Conservation (phyloP, 768 basidiomycete species). For the Gymnopilus junonius region DNA sequence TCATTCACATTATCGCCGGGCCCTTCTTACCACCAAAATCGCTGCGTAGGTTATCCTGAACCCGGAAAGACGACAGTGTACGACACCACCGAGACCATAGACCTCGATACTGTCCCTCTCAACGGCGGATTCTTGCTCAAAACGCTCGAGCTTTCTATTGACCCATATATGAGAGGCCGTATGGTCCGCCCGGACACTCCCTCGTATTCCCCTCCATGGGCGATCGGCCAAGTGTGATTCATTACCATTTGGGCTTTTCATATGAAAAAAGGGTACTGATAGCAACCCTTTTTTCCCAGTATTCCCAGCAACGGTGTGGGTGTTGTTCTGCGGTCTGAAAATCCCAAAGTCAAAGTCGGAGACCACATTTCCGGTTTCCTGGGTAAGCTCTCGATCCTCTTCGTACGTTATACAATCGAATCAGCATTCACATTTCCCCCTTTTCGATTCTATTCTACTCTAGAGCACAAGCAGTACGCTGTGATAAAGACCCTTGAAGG, state of each 20-base stretch:
- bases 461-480: conserved; percentile 47
- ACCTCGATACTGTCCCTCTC: conserved; percentile 48
- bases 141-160: conserved; percentile 49
- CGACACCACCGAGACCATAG: conserved; percentile 50
- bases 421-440: too few species aligned
- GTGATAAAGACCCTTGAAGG: conserved; percentile 27
- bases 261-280: background rate
- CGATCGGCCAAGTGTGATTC: conserved; percentile 41
- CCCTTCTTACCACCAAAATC: conserved; percentile 36
- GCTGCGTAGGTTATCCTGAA: conserved; percentile 42
- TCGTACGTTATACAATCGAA: background rate
- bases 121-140: conserved; percentile 57
- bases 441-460: background rate
- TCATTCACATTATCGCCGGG: conserved; percentile 2
- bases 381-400: conserved; percentile 21
- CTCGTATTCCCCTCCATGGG: conserved; percentile 33
- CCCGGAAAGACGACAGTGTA: conserved; percentile 52
- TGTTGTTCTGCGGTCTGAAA: conserved; percentile 49
- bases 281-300: conserved; percentile 14
- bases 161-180: conserved; percentile 45
- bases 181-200: conserved; percentile 39
- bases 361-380: conserved; percentile 43
- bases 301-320: conserved; percentile 42
- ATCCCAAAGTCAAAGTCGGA: conserved; percentile 35
- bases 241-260: background rate